Conservation (phyloP, 1,139 yeast genomes). For the Williopsis jadinii region DNA sequence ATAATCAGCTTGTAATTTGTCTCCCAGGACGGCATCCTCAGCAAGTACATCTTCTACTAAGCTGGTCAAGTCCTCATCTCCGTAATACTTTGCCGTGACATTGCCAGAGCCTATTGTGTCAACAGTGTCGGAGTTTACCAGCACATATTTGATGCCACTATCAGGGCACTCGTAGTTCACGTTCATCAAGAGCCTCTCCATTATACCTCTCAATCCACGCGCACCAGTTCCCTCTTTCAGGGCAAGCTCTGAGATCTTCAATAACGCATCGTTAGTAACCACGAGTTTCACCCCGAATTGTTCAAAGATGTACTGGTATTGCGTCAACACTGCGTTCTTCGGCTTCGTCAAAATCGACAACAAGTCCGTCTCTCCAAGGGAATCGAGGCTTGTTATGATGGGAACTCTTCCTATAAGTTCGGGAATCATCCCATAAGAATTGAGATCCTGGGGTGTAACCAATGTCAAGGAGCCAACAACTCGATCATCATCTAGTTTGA, state of each 20-base stretch:
- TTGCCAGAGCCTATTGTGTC: constrained; percentile 27
- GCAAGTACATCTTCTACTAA: constrained; percentile 28
- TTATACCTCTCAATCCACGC: constrained; percentile 42
- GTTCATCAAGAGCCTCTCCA: constrained; percentile 41
- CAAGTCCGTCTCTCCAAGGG: constrained; percentile 35
- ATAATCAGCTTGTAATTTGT: background rate
- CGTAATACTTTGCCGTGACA: constrained; percentile 36
- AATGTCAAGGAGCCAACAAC: constrained; percentile 33
- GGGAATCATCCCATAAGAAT: constrained; percentile 43
- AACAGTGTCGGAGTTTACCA: constrained; percentile 35
- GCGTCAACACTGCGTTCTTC: constrained; percentile 40
- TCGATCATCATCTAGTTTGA: constrained; percentile 29
- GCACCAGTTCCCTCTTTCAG: constrained; percentile 47
- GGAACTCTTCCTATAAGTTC: constrained; percentile 51
- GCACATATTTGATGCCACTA: constrained; percentile 38
- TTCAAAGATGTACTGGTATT: constrained; percentile 41
- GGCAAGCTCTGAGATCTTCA: constrained; percentile 38
- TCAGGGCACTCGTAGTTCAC: constrained; percentile 51
- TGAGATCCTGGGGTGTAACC: constrained; percentile 40
- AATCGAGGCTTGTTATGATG: constrained; percentile 37
- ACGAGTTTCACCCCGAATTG: constrained; percentile 41
- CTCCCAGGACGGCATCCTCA: constrained; percentile 27
- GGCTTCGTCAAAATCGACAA: constrained; percentile 44
- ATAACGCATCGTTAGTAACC: constrained; percentile 38
- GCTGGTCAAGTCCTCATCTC: constrained; percentile 31